Evolutionary conservation across 208 protist species (phyloP).

Genomic region (Blastocrithidia nonstop): DNA sequence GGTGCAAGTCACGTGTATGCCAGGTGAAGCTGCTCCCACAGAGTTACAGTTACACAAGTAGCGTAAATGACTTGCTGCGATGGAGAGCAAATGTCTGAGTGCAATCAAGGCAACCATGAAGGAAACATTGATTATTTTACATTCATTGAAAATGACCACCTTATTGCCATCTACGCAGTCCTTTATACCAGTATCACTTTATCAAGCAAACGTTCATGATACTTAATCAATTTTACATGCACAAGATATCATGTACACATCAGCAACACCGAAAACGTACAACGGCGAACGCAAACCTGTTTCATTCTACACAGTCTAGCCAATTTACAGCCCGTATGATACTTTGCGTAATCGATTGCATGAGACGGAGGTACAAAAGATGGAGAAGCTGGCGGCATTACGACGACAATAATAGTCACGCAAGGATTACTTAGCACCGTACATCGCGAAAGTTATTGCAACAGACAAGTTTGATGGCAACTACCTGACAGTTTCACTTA

Average conservation of each 20-base stretch:
- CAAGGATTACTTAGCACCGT: slow-evolving; percentile 81
- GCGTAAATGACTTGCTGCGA: slow-evolving; percentile 56
- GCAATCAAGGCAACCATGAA: slow-evolving; percentile 33
- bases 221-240: too few species aligned
- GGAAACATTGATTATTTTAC: too few species aligned
- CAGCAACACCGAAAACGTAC: too few species aligned
- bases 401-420: slow-evolving; percentile 53
- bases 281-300: too few species aligned
- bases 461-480: slow-evolving; percentile 51
- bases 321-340: slow-evolving; percentile 61
- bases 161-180: too few species aligned
- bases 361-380: slow-evolving; percentile 68
- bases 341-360: slow-evolving; percentile 77
- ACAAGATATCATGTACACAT: too few species aligned
- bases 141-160: too few species aligned
- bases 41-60: slow-evolving; percentile 70
- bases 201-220: too few species aligned
- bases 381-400: slow-evolving; percentile 47
- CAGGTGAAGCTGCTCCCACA: slow-evolving; percentile 37
- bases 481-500: slow-evolving; percentile 51
- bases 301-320: slow-evolving; percentile 11
- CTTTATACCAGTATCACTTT: too few species aligned
- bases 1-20: slow-evolving; percentile 43
- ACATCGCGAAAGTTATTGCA: slow-evolving; percentile 74
- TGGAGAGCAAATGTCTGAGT: slow-evolving; percentile 38